Percentiles rank a stretch among this genome's conserved stretches.
phyloP scores from a whole-genome alignment of 1,284 basidiomycete species.

The Testicularia cyperi region DNA sequence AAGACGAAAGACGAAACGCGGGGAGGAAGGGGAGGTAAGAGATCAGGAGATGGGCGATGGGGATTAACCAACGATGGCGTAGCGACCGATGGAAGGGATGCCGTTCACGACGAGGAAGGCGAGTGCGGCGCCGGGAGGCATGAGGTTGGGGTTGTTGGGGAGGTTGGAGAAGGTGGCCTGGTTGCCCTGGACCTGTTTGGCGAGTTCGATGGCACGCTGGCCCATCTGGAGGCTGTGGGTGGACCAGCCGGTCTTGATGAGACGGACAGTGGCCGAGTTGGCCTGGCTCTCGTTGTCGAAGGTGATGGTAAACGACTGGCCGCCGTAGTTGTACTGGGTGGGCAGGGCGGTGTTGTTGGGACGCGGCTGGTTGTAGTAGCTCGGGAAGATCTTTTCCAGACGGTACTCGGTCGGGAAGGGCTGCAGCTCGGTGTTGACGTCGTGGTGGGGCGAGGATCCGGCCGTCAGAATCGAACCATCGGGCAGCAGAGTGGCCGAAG shows the following conservation, averaged over 20 bases:
- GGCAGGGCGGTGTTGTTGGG: constrained; percentile 1
- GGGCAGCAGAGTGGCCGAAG: neutral
- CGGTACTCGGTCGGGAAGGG: constrained; percentile 3
- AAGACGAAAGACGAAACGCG: neutral
- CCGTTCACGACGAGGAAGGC: neutral
- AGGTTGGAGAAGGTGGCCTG: neutral
- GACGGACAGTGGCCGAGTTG: neutral
- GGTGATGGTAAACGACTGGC: neutral
- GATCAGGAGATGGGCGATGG: neutral
- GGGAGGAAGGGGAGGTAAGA: neutral
- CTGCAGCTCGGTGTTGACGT: neutral
- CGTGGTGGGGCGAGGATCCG: neutral
- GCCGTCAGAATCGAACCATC: neutral
- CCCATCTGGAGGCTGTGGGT: constrained; percentile 2
- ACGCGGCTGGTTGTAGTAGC: neutral
- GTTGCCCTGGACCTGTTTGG: neutral
- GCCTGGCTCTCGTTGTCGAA: neutral
- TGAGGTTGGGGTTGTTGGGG: neutral
- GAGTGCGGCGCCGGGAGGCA: constrained; percentile 1
- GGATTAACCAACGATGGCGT: constrained; percentile 1
- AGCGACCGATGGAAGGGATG: neutral
- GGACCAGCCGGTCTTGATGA: neutral
- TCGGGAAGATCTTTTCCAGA: constrained; percentile 1
- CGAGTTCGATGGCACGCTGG: constrained; percentile 1
- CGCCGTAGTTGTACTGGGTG: neutral